phyloP scores from a whole-genome alignment of 768 basidiomycete genomes.

The Pleurotus tuber-regium region DNA sequence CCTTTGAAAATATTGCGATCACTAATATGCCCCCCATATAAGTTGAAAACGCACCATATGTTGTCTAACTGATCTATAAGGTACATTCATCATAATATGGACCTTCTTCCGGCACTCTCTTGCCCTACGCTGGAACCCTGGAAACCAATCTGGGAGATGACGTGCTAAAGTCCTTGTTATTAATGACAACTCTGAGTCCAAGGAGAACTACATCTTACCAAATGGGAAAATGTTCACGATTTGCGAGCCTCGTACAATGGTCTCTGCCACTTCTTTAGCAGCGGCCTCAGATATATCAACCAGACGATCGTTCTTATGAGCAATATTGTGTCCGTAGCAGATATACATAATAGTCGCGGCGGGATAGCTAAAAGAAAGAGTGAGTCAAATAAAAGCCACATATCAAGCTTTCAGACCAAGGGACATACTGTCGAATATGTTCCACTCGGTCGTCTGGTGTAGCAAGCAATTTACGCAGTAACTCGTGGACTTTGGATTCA shows the following conservation, averaged over 20 bases:
- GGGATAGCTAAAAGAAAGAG: slow-evolving; percentile 3
- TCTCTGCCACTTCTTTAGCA: neutral
- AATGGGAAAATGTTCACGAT: slow-evolving; percentile 3
- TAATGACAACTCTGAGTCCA: neutral
- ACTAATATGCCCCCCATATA: too few relatives aligned
- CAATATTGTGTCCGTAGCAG: slow-evolving; percentile 1
- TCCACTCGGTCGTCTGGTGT: slow-evolving; percentile 20
- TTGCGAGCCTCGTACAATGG: neutral
- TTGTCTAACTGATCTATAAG: neutral
- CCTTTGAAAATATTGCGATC: too few relatives aligned
- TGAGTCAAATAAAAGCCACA: neutral
- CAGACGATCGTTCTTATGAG: neutral
- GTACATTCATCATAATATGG: neutral
- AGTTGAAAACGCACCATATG: slow-evolving; percentile 6
- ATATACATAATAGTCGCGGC: slow-evolving; percentile 6
- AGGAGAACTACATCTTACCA: neutral
- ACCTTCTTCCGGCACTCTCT: slow-evolving; percentile 1
- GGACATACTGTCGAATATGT: slow-evolving; percentile 27
- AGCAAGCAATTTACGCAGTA: slow-evolving; percentile 26
- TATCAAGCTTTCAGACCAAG: neutral
- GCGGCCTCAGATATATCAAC: slow-evolving; percentile 4
- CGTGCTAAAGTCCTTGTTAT: neutral
- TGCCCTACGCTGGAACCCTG: slow-evolving; percentile 2
- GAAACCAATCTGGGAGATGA: slow-evolving; percentile 4
- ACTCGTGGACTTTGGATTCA: slow-evolving; percentile 22